Conservation (phyloP, 441 rosid species). For the Populus tomentosa region DNA sequence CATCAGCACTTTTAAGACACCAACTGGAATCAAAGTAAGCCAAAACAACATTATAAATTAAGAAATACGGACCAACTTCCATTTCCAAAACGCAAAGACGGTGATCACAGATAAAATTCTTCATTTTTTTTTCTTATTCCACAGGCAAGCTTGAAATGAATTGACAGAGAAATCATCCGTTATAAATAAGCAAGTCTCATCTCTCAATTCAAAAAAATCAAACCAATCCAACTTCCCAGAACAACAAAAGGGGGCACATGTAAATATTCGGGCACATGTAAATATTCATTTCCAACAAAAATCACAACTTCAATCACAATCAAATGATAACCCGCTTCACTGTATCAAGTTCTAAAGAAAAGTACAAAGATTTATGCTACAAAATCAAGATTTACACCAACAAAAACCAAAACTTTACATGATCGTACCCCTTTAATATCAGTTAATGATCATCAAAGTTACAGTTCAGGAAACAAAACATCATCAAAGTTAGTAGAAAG, state of each 20-base stretch:
- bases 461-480: not conserved
- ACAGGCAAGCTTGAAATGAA: not conserved
- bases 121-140: not conserved
- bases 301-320: not conserved
- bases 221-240: too few species aligned
- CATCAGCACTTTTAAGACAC: not conserved
- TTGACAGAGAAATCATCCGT: not conserved
- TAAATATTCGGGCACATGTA: too few species aligned
- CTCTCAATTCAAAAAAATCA: not conserved
- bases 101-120: not conserved
- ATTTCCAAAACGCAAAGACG: not conserved
- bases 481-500: not conserved
- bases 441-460: not conserved
- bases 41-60: too few species aligned
- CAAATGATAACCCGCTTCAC: not conserved
- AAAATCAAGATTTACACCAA: not conserved
- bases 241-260: too few species aligned
- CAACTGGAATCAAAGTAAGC: not conserved
- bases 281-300: not conserved
- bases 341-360: not conserved
- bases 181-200: not conserved
- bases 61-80: not conserved
- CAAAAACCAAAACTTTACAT: not conserved
- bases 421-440: not conserved
- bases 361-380: too few species aligned